phyloP scores from a whole-genome alignment of 371 early-diverging fungal species.

The Actinomortierella wolfii region DNA sequence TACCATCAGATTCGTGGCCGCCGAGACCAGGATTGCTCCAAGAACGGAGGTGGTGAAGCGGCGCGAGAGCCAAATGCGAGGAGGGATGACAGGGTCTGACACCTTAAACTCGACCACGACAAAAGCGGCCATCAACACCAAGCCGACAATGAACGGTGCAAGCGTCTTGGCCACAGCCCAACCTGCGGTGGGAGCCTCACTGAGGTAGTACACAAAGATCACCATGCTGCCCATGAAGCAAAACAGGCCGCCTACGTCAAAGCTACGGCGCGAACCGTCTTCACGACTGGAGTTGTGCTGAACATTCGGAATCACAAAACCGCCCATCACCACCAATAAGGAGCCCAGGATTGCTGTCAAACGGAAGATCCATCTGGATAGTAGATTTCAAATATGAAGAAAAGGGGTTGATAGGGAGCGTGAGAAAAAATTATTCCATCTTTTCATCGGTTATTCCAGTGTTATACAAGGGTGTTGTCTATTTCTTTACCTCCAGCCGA shows the following conservation, averaged over 20 bases:
- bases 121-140: conserved; percentile 36
- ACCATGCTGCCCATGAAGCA: conserved; percentile 9
- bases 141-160: conserved; percentile 18
- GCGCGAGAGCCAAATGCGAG: conserved; percentile 38
- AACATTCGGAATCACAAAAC: conserved; percentile 1
- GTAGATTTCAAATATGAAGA: neutral
- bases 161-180: conserved; percentile 7
- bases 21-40: conserved; percentile 34
- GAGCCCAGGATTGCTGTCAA: conserved; percentile 10
- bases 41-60: conserved; percentile 42
- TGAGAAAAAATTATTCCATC: no score
- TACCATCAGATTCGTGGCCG: conserved; percentile 43
- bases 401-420: no score
- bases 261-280: conserved; percentile 10
- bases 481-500: no score
- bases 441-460: no score
- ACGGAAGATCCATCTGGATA: conserved; percentile 18
- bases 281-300: neutral
- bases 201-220: conserved; percentile 13
- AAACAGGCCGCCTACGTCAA: conserved; percentile 1
- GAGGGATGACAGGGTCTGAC: conserved; percentile 43
- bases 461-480: no score
- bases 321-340: neutral
- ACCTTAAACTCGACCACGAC: conserved; percentile 33
- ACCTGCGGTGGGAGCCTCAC: conserved; percentile 7